phyloP scores from a whole-genome alignment of 192 early-diverging fungal genomes.

The Coemansia sp. region DNA sequence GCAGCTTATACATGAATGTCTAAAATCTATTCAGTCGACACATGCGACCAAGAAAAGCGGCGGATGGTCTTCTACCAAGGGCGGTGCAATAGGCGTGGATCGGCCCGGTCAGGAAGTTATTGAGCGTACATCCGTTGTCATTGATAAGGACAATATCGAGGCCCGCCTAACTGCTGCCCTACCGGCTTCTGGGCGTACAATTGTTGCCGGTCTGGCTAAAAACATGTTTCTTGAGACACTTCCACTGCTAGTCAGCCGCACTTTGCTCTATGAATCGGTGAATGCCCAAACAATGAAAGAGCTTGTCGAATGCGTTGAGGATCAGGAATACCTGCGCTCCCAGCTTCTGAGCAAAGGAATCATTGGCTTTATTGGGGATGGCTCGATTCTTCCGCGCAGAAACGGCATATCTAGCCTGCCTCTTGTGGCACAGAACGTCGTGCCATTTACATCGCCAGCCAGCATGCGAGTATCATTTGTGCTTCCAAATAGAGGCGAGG shows the following conservation, averaged over 20 bases:
- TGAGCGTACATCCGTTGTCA: constrained; percentile 48
- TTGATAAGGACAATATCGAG: constrained; percentile 38
- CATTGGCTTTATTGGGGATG: constrained; percentile 56
- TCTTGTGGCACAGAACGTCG: constrained; percentile 15
- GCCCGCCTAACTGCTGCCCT: constrained; percentile 49
- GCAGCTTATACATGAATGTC: constrained; percentile 14
- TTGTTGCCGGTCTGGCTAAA: constrained; percentile 40
- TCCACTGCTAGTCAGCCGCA: constrained; percentile 32
- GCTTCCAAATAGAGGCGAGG: constrained; percentile 51
- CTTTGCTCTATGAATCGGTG: constrained; percentile 30
- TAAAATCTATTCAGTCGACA: constrained; percentile 4
- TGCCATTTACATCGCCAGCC: constrained; percentile 44
- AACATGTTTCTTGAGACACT: constrained; percentile 47
- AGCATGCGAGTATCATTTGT: constrained; percentile 38
- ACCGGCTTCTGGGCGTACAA: constrained; percentile 55
- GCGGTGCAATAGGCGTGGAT: constrained; percentile 46
- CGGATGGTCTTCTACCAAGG: constrained; percentile 37
- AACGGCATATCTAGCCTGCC: constrained; percentile 55
- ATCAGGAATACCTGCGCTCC: constrained; percentile 52
- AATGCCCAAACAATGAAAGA: constrained; percentile 17
- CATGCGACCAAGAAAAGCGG: neutral
- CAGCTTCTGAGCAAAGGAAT: constrained; percentile 36
- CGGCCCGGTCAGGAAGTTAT: constrained; percentile 57
- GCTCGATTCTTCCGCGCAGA: constrained; percentile 56
- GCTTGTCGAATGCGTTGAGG: constrained; percentile 53